A percentile compares a stretch with the other conserved stretches of the same genome.
Evolutionary conservation across 2,329 filamentous ascomycete genomes (phyloP).

Genomic region (Microcyclosporella mali): DNA sequence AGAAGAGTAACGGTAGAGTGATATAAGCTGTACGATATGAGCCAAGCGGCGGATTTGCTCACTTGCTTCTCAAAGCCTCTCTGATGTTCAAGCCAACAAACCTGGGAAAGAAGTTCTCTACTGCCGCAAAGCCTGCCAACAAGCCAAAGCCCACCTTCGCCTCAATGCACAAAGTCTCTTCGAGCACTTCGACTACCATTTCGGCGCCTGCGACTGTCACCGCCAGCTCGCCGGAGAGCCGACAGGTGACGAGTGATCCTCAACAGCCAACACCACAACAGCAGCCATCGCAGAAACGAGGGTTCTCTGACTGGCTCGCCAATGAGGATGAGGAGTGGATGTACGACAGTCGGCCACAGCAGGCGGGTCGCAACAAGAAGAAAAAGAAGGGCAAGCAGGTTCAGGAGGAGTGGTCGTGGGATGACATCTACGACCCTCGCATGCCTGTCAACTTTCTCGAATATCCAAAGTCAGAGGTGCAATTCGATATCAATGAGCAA

Average conservation of each 20-base stretch:
- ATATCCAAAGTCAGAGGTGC: conserved; percentile 78
- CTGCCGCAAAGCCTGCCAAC: conserved; percentile 57
- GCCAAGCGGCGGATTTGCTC: conserved; percentile 40
- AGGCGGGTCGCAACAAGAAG: conserved; percentile 69
- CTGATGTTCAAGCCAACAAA: conserved; percentile 84
- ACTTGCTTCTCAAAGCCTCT: conserved; percentile 50
- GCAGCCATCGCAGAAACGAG: conserved; percentile 39
- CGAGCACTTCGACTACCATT: conserved; percentile 16
- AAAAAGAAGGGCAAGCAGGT: conserved; percentile 50
- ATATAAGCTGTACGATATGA: conserved; percentile 18
- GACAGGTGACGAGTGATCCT: conserved; percentile 11
- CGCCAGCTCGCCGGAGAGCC: conserved; percentile 21
- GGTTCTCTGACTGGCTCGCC: conserved; percentile 75
- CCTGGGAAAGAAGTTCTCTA: conserved; percentile 29
- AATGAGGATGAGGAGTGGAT: conserved; percentile 75
- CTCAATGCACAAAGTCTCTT: conserved; percentile 22
- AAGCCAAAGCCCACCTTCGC: conserved; percentile 57
- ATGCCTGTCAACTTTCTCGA: conserved; percentile 78
- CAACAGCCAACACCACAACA: conserved; percentile 34
- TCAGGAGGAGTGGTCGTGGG: conserved; percentile 59
- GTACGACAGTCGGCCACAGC: conserved; percentile 50
- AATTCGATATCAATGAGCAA: conserved; percentile 67
- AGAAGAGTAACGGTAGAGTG: conserved; percentile 59
- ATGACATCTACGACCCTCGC: conserved; percentile 81
- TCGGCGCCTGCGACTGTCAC: conserved; percentile 20